Conservation (phyloP, 768 basidiomycete genomes). For the Naganishia vishniacii region DNA sequence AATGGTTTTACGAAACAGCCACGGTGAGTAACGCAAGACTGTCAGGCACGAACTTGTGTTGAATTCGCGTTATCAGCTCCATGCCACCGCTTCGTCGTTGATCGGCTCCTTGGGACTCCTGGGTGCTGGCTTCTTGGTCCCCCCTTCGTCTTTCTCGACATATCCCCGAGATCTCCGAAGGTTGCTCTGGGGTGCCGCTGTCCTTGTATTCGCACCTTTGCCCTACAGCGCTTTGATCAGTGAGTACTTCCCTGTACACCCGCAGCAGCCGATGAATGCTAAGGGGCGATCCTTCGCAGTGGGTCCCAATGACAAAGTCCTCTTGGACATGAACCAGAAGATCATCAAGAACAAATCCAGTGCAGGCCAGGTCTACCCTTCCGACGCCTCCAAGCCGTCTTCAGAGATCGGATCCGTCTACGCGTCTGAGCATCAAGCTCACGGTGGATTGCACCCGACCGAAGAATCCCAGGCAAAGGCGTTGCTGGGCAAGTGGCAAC, state of each 20-base stretch:
- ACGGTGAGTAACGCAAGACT: slow-evolving; percentile 15
- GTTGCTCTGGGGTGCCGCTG: slow-evolving; percentile 20
- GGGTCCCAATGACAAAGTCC: slow-evolving; percentile 23
- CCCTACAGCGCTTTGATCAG: slow-evolving; percentile 24
- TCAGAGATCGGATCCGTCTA: slow-evolving; percentile 10
- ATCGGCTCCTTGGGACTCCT: slow-evolving; percentile 21
- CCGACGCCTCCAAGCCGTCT: slow-evolving; percentile 20
- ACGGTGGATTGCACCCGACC: slow-evolving; percentile 8
- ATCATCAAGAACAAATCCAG: slow-evolving; percentile 20
- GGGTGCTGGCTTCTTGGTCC: slow-evolving; percentile 23
- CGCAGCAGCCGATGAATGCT: too few relatives aligned
- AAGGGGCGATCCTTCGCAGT: background rate
- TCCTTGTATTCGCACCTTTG: slow-evolving; percentile 16
- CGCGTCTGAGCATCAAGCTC: slow-evolving; percentile 5
- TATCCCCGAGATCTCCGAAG: slow-evolving; percentile 23
- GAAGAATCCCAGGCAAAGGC: slow-evolving; percentile 21
- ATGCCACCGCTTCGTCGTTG: slow-evolving; percentile 9
- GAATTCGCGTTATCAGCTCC: background rate
- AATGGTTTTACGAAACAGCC: slow-evolving; percentile 24
- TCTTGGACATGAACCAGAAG: slow-evolving; percentile 16
- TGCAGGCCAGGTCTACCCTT: slow-evolving; percentile 19
- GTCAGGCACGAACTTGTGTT: background rate
- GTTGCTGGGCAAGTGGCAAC: slow-evolving; percentile 25
- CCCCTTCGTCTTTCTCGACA: slow-evolving; percentile 26
- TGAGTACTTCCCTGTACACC: too few relatives aligned